Conservation (phyloP, 176 grass and related monocot genomes). For the Triticum aestivum region DNA sequence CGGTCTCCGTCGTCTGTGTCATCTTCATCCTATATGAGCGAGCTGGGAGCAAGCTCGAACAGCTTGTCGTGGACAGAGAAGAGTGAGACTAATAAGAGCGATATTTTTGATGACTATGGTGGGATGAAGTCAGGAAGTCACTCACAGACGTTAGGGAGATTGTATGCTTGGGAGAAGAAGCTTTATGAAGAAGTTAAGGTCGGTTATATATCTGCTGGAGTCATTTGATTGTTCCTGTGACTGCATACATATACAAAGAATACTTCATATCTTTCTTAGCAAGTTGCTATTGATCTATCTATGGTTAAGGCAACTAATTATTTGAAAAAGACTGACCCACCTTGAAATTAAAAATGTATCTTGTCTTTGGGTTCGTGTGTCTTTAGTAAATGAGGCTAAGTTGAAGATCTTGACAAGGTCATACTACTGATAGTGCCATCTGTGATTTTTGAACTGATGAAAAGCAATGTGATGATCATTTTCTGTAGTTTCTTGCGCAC, state of each 20-base stretch:
- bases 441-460: not conserved
- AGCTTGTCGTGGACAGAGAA: conserved; percentile 77
- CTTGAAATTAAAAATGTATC: not conserved
- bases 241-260: not conserved
- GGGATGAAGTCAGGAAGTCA: conserved; percentile 90
- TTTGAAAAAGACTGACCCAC: not conserved
- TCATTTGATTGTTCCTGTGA: not conserved
- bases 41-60: conserved; percentile 59
- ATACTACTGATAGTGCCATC: not conserved
- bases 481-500: not conserved
- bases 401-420: not conserved
- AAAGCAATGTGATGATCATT: not conserved
- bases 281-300: not conserved
- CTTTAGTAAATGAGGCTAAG: not conserved
- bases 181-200: conserved; percentile 99
- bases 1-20: conserved; percentile 80
- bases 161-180: conserved; percentile 98
- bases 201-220: conserved; percentile 7
- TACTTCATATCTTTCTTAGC: not conserved
- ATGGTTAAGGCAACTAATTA: not conserved
- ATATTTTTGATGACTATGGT: conserved; percentile 70
- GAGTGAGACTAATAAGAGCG: conserved; percentile 67
- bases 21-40: conserved; percentile 66
- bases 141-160: conserved; percentile 81
- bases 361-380: not conserved